These are phyloP conservation scores for Pythium aquatile DNA, from an alignment of 352 stramenopile species.

Conservation along the genomic window DNA sequence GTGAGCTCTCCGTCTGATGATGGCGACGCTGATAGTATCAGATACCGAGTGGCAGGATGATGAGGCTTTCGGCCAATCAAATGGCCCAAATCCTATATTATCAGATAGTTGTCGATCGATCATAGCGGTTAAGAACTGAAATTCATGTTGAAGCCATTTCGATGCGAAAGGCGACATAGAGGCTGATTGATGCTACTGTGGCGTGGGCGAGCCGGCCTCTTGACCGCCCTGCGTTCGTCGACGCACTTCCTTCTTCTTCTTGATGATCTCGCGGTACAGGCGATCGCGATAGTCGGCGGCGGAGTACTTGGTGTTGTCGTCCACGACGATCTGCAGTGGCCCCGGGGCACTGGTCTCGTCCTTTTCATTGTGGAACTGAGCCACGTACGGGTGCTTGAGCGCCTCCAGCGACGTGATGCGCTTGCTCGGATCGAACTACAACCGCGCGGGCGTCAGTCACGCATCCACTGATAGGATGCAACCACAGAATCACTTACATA, in stretches of 20 bases:
- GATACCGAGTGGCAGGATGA: neutral
- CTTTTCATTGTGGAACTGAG: constrained; percentile 95
- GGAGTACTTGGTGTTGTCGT: constrained; percentile 95
- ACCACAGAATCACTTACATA: constrained; percentile 37
- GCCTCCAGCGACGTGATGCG: constrained; percentile 84
- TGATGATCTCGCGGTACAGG: constrained; percentile 93
- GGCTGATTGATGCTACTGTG: constrained; percentile 11
- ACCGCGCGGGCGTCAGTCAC: constrained; percentile 5
- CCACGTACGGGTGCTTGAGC: constrained; percentile 92
- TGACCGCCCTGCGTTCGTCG: constrained; percentile 39
- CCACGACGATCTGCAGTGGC: constrained; percentile 83
- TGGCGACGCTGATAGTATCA: constrained; percentile 17
- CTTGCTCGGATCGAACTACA: constrained; percentile 92
- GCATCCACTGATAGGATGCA: neutral
- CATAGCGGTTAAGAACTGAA: neutral
- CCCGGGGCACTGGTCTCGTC: constrained; percentile 82
- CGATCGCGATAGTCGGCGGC: constrained; percentile 92
- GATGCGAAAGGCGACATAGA: neutral
- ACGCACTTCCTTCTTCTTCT: constrained; percentile 91
- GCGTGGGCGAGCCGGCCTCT: constrained; percentile 26
- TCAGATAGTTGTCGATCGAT: constrained; percentile 1
- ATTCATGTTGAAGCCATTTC: constrained; percentile 13
- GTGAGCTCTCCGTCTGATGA: constrained; percentile 1
- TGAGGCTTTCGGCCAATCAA: neutral
- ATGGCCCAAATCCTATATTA: neutral